Evolutionary conservation across 208 protist species (phyloP), one percentile per base, ranked within the genome.

Genomic region (Leishmania amazonensis): DNA sequence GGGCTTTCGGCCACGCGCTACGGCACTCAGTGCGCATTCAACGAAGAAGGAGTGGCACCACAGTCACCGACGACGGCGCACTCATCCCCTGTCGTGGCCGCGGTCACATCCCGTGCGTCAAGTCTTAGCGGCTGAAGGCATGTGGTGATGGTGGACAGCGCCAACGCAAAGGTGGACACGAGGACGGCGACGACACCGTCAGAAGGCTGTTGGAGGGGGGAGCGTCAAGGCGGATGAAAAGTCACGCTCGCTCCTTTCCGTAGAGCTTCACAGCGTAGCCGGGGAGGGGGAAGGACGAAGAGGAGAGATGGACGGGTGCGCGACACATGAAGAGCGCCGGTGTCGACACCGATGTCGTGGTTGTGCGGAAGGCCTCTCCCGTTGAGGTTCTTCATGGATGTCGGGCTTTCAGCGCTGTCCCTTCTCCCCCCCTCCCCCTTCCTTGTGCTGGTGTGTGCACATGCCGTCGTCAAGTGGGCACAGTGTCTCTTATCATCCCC

Each of bases 1-100:
- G 70, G 35, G 8, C 57, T 78, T 8, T 71, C 76, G 13, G 28
- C 40, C 40, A 81, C 68, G 21, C 49, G 47, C 15, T 84, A 65
- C 76, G 57, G 67, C 28, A 84, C 62, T 28, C 74, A 60, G 35
- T 45, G 70, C 7, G 68, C 76, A 19, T 42, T 84, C 40, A 84
- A 62, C 64, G 81, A 84, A 8, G 81, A 76, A 24, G 19, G 17
- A 19, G 13, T 35, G 1, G 24, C 70, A 17, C 24, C 31, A 28
- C 28, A 51, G 49, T 64, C 49, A 24, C 38, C 77, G 57, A 78
- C 28, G 24, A 7, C 31, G 62, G 15, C 13, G n/a, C 58, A 17
- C 21, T 21, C 76, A 1, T 51, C 47, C 7, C 42, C 62, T 40
- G 40, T 58, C 45, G 21, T 40, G 13, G 68, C 21, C 2, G 68